Evolutionary conservation across 2,329 filamentous ascomycete genomes (phyloP).

Genomic region (Trichophyton mentagrophytes): DNA sequence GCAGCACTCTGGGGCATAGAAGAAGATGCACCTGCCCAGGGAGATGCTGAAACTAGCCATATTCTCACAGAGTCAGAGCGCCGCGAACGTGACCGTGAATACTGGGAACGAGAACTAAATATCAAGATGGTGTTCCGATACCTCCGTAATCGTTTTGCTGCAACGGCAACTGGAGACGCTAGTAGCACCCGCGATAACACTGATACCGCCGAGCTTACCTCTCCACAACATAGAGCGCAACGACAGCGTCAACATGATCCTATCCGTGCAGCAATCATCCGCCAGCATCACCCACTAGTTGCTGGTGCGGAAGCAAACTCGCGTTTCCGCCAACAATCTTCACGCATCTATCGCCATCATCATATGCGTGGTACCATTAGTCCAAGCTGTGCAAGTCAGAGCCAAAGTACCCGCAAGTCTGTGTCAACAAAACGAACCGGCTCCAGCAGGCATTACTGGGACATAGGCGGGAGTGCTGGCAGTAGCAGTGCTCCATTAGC

Average conservation of each 20-base stretch:
- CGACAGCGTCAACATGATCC: conserved; percentile 46
- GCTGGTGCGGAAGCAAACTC: conserved; percentile 39
- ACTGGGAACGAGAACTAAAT: conserved; percentile 90
- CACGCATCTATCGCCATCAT: conserved; percentile 26
- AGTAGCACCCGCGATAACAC: conserved; percentile 23
- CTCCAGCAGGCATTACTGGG: conserved; percentile 79
- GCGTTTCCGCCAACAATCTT: conserved; percentile 33
- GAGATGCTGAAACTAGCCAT: conserved; percentile 7
- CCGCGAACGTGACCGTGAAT: conserved; percentile 50
- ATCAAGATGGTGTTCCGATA: conserved; percentile 86
- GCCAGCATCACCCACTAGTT: conserved; percentile 79
- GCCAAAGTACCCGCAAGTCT: conserved; percentile 56
- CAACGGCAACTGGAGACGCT: conserved; percentile 24
- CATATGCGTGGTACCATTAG: conserved; percentile 31
- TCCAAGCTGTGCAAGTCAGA: conserved; percentile 71
- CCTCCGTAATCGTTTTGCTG: conserved; percentile 58
- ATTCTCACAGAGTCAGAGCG: conserved; percentile 19
- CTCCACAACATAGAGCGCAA: conserved; percentile 22
- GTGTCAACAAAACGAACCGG: conserved; percentile 37
- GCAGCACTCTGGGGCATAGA: conserved; percentile 55
- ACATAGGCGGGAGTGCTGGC: conserved; percentile 52
- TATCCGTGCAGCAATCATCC: conserved; percentile 68
- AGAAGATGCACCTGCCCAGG: conserved; percentile 33
- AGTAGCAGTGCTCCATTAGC: conserved; percentile 60
- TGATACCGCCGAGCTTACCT: conserved; percentile 26